Evolutionary conservation across 805 yeast species (phyloP).

Genomic region (Naumovozyma castellii): DNA sequence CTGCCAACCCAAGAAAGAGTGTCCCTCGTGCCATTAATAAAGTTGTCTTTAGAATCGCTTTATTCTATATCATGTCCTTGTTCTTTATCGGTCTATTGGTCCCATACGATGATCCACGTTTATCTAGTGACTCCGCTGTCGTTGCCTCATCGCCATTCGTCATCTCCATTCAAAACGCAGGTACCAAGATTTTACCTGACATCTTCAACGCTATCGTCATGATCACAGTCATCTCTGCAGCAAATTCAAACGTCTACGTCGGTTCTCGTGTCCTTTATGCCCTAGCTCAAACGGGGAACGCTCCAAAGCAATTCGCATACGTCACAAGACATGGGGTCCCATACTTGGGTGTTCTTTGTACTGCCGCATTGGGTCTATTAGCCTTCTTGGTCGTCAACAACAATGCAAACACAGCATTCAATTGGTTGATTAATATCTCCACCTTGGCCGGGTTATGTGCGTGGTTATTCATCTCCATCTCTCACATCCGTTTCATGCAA

Average conservation of each 20-base stretch:
- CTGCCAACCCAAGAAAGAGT: slow-evolving; percentile 54
- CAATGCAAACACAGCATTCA: slow-evolving; percentile 46
- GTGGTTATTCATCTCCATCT: slow-evolving; percentile 51
- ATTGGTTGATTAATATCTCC: slow-evolving; percentile 58
- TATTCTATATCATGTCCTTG: slow-evolving; percentile 52
- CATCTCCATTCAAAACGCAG: slow-evolving; percentile 56
- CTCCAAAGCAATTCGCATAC: slow-evolving; percentile 46
- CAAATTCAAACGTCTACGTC: slow-evolving; percentile 65
- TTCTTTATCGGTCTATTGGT: slow-evolving; percentile 58
- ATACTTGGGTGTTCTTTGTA: slow-evolving; percentile 42
- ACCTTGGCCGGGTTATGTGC: slow-evolving; percentile 60
- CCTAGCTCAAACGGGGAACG: slow-evolving; percentile 48
- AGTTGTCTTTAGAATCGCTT: slow-evolving; percentile 51
- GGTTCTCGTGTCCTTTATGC: slow-evolving; percentile 62
- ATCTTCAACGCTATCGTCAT: slow-evolving; percentile 66
- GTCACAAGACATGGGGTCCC: slow-evolving; percentile 57
- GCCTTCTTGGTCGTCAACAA: slow-evolving; percentile 46
- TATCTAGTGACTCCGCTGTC: slow-evolving; percentile 28
- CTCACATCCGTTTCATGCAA: slow-evolving; percentile 55
- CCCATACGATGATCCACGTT: slow-evolving; percentile 49
- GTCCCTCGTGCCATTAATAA: slow-evolving; percentile 62
- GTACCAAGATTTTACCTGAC: slow-evolving; percentile 56
- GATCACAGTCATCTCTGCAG: slow-evolving; percentile 62
- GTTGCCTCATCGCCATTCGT: slow-evolving; percentile 58
- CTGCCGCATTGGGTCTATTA: slow-evolving; percentile 48